Conservation (phyloP, 768 basidiomycete genomes). For the Amanita polypyramis region DNA sequence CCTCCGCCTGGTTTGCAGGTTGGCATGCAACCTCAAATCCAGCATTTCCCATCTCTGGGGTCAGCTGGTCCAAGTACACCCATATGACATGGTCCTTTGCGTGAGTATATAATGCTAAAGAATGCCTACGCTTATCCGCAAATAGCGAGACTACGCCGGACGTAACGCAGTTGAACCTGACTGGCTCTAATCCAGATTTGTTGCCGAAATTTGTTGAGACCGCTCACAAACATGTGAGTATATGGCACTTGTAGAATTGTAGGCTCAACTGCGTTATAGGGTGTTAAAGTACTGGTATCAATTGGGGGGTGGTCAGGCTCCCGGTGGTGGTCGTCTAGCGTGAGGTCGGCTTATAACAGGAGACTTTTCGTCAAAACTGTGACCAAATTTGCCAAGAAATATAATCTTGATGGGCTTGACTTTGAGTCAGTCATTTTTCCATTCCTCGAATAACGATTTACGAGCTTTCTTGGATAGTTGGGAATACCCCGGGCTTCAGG, state of each 20-base stretch:
- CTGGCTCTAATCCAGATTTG: slow-evolving; percentile 34
- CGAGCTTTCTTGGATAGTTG: slow-evolving; percentile 37
- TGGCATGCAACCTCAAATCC: slow-evolving; percentile 38
- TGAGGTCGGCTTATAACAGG: slow-evolving; percentile 47
- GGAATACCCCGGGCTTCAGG: slow-evolving; percentile 73
- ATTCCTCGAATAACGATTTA: neutral
- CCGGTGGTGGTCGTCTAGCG: slow-evolving; percentile 48
- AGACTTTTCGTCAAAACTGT: slow-evolving; percentile 57
- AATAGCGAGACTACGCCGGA: slow-evolving; percentile 28
- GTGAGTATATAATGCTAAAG: slow-evolving; percentile 26
- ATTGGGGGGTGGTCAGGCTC: slow-evolving; percentile 70
- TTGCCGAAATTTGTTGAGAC: slow-evolving; percentile 47
- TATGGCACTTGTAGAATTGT: neutral
- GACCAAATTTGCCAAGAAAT: slow-evolving; percentile 36
- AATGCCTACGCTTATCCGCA: neutral
- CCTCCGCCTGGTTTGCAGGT: slow-evolving; percentile 57
- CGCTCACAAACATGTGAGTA: slow-evolving; percentile 31
- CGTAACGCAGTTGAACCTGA: slow-evolving; percentile 23
- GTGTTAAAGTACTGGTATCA: slow-evolving; percentile 46
- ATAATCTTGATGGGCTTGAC: slow-evolving; percentile 50
- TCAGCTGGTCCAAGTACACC: slow-evolving; percentile 62
- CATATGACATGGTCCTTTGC: slow-evolving; percentile 64
- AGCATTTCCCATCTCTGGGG: slow-evolving; percentile 37
- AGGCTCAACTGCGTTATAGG: slow-evolving; percentile 22
- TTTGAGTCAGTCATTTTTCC: slow-evolving; percentile 28